Conservation (phyloP, 768 basidiomycete species). For the Boletus rufocinnamomeus region DNA sequence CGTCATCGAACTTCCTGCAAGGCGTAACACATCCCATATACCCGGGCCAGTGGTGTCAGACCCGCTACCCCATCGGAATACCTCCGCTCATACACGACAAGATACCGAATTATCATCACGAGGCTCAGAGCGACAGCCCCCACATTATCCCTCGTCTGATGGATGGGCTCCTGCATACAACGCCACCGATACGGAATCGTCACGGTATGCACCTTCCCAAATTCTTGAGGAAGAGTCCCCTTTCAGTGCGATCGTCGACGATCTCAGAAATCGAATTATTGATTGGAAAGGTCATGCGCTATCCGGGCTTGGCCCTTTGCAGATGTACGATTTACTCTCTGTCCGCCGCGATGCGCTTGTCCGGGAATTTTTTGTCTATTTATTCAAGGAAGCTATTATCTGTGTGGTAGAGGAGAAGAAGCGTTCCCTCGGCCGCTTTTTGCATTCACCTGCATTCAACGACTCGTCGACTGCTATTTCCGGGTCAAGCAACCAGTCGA, state of each 20-base stretch:
- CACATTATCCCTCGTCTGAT: constrained; percentile 23
- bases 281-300: constrained; percentile 96
- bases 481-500: constrained; percentile 33
- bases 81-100: constrained; percentile 21
- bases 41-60: constrained; percentile 59
- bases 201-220: constrained; percentile 30
- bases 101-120: constrained; percentile 25
- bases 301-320: constrained; percentile 83
- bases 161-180: constrained; percentile 31
- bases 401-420: constrained; percentile 98
- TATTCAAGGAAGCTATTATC: constrained; percentile 97
- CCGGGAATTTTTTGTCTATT: constrained; percentile 93
- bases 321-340: constrained; percentile 89
- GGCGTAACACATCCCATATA: constrained; percentile 52
- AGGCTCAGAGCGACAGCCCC: constrained; percentile 19
- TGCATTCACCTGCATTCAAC: constrained; percentile 62
- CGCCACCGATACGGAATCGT: constrained; percentile 34
- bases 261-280: constrained; percentile 85
- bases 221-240: constrained; percentile 64
- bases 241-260: constrained; percentile 83
- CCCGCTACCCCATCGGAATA: constrained; percentile 39
- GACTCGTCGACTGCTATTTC: constrained; percentile 49
- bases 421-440: constrained; percentile 70
- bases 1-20: constrained; percentile 86
- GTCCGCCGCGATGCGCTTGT: constrained; percentile 89